These are phyloP conservation scores for Rhizophlyctis rosea DNA, from an alignment of 192 early-diverging fungal genomes.

Conservation along the genomic window DNA sequence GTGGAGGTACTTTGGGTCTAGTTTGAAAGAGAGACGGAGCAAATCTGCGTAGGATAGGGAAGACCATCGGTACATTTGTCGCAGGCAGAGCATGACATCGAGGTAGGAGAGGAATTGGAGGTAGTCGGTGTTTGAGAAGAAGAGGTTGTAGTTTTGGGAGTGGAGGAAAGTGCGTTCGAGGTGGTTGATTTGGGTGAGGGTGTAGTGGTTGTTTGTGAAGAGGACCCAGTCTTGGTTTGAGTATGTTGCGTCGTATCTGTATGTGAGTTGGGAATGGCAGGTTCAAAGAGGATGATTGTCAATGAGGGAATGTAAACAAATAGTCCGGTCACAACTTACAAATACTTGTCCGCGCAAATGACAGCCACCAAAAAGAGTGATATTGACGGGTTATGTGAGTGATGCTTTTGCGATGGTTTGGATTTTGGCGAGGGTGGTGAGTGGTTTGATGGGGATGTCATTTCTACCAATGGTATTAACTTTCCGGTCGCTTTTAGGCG, in stretches of 20 bases:
- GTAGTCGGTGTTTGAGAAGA: constrained; percentile 4
- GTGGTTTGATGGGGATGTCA: background rate
- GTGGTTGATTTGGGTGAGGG: constrained; percentile 20
- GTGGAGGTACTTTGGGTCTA: background rate
- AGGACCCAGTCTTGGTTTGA: constrained; percentile 22
- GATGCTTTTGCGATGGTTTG: background rate
- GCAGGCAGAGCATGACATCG: constrained; percentile 13
- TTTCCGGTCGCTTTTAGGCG: background rate
- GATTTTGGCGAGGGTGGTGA: background rate
- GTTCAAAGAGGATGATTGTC: background rate
- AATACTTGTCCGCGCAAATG: constrained; percentile 29
- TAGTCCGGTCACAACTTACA: constrained; percentile 5
- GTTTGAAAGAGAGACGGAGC: constrained; percentile 10
- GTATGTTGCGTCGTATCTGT: constrained; percentile 25
- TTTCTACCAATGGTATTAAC: background rate
- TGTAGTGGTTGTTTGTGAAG: constrained; percentile 18
- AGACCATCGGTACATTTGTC: constrained; percentile 9
- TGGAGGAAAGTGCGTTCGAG: constrained; percentile 9
- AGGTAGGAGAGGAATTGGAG: constrained; percentile 17
- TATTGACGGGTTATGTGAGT: background rate
- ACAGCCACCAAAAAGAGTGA: constrained; percentile 23
- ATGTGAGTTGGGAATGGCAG: background rate
- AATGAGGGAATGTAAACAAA: background rate
- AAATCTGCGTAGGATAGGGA: constrained; percentile 16
- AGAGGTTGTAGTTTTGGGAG: constrained; percentile 12